Evolutionary conservation across 2,329 filamentous ascomycete species (phyloP).

Genomic region (Colletotrichum truncatum): DNA sequence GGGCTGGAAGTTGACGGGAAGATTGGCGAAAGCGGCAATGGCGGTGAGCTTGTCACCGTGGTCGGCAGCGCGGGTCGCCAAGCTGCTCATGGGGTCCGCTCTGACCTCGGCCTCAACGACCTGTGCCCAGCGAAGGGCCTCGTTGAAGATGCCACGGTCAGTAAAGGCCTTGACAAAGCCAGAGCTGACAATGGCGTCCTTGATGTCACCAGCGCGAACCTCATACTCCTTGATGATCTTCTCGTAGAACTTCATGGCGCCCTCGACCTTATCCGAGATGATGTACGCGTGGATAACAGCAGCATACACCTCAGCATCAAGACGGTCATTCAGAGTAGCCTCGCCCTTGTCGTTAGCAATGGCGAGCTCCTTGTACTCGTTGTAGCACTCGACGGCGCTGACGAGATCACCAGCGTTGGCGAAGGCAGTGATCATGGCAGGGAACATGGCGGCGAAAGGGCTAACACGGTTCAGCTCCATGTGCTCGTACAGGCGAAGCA

Average conservation of each 20-base stretch:
- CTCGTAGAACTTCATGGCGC: constrained; percentile 85
- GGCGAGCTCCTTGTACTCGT: constrained; percentile 91
- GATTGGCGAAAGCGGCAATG: constrained; percentile 68
- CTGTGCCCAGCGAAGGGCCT: constrained; percentile 79
- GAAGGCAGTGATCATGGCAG: constrained; percentile 95
- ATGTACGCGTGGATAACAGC: constrained; percentile 92
- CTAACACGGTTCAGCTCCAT: constrained; percentile 83
- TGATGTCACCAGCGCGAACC: constrained; percentile 68
- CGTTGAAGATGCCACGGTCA: constrained; percentile 72
- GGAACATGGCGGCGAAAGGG: constrained; percentile 84
- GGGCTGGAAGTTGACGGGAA: constrained; percentile 60
- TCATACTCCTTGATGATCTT: constrained; percentile 75
- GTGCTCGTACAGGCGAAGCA: constrained; percentile 90
- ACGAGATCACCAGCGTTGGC: constrained; percentile 81
- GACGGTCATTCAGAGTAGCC: constrained; percentile 72
- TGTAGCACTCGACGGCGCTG: constrained; percentile 93
- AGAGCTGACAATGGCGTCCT: constrained; percentile 74
- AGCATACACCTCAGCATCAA: constrained; percentile 88
- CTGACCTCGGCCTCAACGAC: constrained; percentile 68
- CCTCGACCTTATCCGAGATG: constrained; percentile 79
- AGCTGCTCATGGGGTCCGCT: constrained; percentile 72
- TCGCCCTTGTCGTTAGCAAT: constrained; percentile 82
- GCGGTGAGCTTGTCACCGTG: constrained; percentile 76
- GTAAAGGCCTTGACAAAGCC: constrained; percentile 85
- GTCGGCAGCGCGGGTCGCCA: constrained; percentile 84